phyloP scores from a whole-genome alignment of 441 rosid genomes.

The Corymbia citriodora region DNA sequence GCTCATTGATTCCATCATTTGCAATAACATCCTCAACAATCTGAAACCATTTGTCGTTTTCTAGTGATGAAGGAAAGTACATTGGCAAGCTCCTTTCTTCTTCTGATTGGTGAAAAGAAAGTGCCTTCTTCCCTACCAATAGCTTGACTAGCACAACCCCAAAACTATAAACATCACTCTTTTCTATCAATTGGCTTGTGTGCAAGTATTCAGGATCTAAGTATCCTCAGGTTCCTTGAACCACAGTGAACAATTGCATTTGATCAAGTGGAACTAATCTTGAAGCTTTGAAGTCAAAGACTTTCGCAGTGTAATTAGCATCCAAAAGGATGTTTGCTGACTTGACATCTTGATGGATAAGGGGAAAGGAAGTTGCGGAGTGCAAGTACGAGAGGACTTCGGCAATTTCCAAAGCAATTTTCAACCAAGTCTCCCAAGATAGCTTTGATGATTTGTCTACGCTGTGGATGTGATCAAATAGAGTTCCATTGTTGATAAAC shows the following conservation, averaged over 20 bases:
- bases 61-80: background rate
- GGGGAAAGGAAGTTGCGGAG: background rate
- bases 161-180: slow-evolving; percentile 11
- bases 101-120: background rate
- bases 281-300: background rate
- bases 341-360: background rate
- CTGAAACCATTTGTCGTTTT: background rate
- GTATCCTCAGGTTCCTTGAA: slow-evolving; percentile 13
- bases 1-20: background rate
- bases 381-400: background rate
- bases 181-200: slow-evolving; percentile 1
- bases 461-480: background rate
- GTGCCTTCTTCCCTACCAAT: background rate
- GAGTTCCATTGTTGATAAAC: slow-evolving; percentile 30
- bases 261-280: background rate
- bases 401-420: fast-evolving
- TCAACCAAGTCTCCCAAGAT: background rate
- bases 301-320: background rate
- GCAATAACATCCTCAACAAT: background rate
- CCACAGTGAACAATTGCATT: background rate
- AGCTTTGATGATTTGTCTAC: background rate
- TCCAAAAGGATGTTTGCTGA: background rate
- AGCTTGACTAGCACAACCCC: slow-evolving; percentile 8
- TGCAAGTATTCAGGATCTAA: background rate
- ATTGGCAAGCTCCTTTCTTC: background rate